Percentiles rank a stretch among this genome's conserved stretches.
phyloP scores from a whole-genome alignment of 305 asterid species.

The Solanum hybrid region DNA sequence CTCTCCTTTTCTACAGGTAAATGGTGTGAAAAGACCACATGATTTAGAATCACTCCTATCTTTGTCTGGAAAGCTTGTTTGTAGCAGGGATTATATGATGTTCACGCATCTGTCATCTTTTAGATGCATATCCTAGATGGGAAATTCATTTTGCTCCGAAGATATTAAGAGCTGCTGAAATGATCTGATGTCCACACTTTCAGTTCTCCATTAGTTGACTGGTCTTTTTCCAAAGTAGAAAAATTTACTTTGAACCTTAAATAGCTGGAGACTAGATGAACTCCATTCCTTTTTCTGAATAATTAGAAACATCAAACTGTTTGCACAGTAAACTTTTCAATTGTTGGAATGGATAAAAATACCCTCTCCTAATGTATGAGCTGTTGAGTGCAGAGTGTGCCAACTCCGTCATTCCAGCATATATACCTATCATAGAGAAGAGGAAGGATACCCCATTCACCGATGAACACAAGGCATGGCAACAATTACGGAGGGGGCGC shows the following conservation, averaged over 20 bases:
- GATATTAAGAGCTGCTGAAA: background rate
- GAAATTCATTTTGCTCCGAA: background rate
- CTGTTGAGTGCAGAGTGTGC: slow-evolving; percentile 74
- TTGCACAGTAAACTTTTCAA: background rate
- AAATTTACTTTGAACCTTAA: background rate
- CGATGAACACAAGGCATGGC: slow-evolving; percentile 81
- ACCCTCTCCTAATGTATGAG: background rate
- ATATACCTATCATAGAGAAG: slow-evolving; percentile 81
- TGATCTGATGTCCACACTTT: background rate
- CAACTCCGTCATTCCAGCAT: slow-evolving; percentile 87
- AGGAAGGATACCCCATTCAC: slow-evolving; percentile 77
- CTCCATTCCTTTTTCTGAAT: background rate
- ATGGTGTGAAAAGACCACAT: slow-evolving; percentile 6
- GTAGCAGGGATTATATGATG: background rate
- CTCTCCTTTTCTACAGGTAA: slow-evolving; percentile 94
- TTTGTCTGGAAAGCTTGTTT: background rate
- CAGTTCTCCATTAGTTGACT: background rate
- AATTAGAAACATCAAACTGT: background rate
- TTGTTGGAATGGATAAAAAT: background rate
- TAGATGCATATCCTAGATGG: background rate
- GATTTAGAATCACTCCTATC: background rate
- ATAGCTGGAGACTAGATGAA: background rate
- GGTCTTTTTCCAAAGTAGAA: background rate
- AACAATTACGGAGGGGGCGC: slow-evolving; percentile 96
- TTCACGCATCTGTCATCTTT: background rate